Evolutionary conservation across 2,329 filamentous ascomycete species (phyloP).

Genomic region (Calonectria hongkongensis): DNA sequence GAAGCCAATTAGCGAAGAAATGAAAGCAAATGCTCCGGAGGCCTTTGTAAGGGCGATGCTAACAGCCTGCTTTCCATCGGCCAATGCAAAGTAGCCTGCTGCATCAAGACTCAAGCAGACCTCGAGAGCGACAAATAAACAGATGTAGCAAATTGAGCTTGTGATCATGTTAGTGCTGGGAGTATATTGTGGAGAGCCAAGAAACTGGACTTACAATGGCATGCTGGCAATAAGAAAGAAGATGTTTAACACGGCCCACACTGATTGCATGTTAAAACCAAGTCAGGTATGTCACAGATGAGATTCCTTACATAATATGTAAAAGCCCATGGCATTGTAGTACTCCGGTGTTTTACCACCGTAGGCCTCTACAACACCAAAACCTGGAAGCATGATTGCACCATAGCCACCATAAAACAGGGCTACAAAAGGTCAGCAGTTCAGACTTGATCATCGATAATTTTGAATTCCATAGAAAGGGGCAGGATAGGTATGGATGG

Average conservation of each 20-base stretch:
- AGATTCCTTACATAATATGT: constrained; percentile 48
- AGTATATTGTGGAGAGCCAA: not conserved
- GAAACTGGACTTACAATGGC: constrained; percentile 42
- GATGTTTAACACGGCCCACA: constrained; percentile 54
- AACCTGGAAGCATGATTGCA: constrained; percentile 49
- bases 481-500: not conserved
- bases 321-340: constrained; percentile 56
- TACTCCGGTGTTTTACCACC: constrained; percentile 53
- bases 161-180: constrained; percentile 14
- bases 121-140: constrained; percentile 51
- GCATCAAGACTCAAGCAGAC: constrained; percentile 54
- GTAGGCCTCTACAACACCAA: constrained; percentile 53
- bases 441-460: too few species aligned
- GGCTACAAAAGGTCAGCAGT: constrained; percentile 36
- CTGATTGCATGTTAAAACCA: constrained; percentile 39
- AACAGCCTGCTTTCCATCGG: constrained; percentile 49
- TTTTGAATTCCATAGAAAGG: too few species aligned
- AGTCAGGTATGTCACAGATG: fast-evolving
- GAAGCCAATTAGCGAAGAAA: constrained; percentile 53
- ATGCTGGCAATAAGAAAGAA: constrained; percentile 55
- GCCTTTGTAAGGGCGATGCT: constrained; percentile 45
- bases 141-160: constrained; percentile 55
- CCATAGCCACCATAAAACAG: constrained; percentile 57
- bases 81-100: constrained; percentile 48
- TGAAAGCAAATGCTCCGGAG: constrained; percentile 53